These are phyloP conservation scores for Aspergillus indologenus DNA, from an alignment of 495 filamentous ascomycete species.

Conservation along the genomic window DNA sequence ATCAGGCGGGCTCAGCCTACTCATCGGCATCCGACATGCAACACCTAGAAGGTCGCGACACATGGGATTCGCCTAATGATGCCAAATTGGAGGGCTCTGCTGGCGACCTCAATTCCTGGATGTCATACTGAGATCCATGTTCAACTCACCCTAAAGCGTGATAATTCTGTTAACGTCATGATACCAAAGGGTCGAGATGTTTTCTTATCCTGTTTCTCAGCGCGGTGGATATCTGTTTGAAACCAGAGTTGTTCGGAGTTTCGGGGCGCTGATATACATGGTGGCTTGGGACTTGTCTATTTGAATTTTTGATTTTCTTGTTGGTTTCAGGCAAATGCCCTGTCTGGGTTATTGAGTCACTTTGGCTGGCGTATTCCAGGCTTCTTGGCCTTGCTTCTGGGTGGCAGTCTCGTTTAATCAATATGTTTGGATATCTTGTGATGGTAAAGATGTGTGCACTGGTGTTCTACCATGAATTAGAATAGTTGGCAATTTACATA, in stretches of 20 bases:
- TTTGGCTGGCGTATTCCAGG: not conserved
- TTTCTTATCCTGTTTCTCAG: conserved; percentile 7
- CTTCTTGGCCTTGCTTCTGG: not conserved
- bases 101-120: conserved; percentile 22
- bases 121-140: conserved; percentile 8
- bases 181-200: not conserved
- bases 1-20: conserved; percentile 6
- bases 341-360: not conserved
- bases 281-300: not conserved
- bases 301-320: not conserved
- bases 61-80: conserved; percentile 21
- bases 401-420: not conserved
- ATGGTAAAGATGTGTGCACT: not conserved
- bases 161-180: conserved; percentile 9
- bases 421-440: not conserved
- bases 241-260: not conserved
- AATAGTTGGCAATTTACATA: not conserved
- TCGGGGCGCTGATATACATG: not conserved
- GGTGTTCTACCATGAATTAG: not conserved
- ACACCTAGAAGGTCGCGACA: conserved; percentile 12
- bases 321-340: not conserved
- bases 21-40: conserved; percentile 11
- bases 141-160: conserved; percentile 13
- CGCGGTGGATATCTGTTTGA: conserved; percentile 9
- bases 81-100: conserved; percentile 12